A percentile compares a stretch with the other conserved stretches of the same genome.
Evolutionary conservation across 805 yeast genomes (phyloP).

Genomic region (Kluyveromyces dobzhanskii): DNA sequence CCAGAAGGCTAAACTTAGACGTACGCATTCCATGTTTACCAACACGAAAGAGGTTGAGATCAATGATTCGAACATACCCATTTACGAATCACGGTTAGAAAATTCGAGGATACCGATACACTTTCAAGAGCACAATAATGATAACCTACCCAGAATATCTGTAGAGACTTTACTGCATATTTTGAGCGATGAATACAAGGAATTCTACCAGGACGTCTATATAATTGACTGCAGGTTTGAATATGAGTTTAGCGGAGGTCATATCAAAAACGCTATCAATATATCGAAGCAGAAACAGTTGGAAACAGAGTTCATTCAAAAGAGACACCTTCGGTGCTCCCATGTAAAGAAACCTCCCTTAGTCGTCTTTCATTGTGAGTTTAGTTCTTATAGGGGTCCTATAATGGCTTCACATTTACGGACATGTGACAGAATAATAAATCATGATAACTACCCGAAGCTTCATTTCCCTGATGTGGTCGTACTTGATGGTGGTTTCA

Average conservation of each 20-base stretch:
- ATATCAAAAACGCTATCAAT: conserved; percentile 75
- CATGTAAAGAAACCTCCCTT: conserved; percentile 30
- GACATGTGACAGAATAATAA: conserved; percentile 68
- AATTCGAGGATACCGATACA: conserved; percentile 46
- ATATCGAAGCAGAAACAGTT: conserved; percentile 61
- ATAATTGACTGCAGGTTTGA: conserved; percentile 87
- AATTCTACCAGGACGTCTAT: conserved; percentile 45
- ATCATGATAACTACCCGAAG: conserved; percentile 69
- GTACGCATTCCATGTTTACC: conserved; percentile 66
- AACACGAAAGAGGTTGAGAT: conserved; percentile 39
- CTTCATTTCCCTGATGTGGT: conserved; percentile 84
- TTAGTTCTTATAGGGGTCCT: conserved; percentile 90
- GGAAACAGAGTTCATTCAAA: conserved; percentile 44
- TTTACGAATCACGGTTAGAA: conserved; percentile 57
- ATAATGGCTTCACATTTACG: conserved; percentile 81
- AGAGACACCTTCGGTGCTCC: conserved; percentile 6
- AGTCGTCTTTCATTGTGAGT: conserved; percentile 89
- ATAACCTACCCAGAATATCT: conserved; percentile 41
- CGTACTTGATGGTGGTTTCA: conserved; percentile 87
- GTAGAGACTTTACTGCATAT: conserved; percentile 36
- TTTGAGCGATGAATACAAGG: conserved; percentile 30
- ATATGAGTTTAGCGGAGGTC: conserved; percentile 91
- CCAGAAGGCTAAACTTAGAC: conserved; percentile 36
- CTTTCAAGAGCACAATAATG: conserved; percentile 35
- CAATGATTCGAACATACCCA: conserved; percentile 18